phyloP scores from a whole-genome alignment of 345 rosid genomes.

The Populus simonii region DNA sequence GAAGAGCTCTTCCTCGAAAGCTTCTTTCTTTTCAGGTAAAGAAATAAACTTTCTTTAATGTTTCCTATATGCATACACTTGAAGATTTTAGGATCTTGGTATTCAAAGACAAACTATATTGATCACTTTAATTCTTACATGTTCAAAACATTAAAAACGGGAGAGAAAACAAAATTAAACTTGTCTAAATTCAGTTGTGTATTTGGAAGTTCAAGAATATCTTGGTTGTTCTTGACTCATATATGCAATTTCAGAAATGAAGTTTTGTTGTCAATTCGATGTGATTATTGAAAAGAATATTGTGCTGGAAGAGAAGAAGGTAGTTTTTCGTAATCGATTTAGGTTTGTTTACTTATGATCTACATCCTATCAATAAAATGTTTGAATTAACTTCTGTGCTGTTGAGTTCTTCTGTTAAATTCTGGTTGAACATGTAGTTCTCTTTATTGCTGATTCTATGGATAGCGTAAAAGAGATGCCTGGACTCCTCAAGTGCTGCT shows the following conservation, averaged over 20 bases:
- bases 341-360: not conserved
- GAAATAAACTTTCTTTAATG: not conserved
- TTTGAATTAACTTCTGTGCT: not conserved
- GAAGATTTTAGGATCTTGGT: constrained; percentile 2
- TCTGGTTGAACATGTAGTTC: not conserved
- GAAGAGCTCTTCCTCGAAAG: constrained; percentile 43
- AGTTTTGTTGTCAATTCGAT: not conserved
- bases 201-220: not conserved
- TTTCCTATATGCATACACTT: not conserved
- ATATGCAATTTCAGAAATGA: not conserved
- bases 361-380: not conserved
- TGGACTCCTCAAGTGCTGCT: no score
- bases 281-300: not conserved
- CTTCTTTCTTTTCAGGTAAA: constrained; percentile 38
- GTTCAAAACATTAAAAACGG: not conserved
- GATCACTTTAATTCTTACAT: not conserved
- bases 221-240: not conserved
- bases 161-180: not conserved
- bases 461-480: not conserved
- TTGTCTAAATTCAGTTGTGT: not conserved
- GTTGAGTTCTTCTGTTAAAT: not conserved
- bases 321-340: not conserved
- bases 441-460: not conserved
- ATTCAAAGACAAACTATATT: constrained; percentile 3
- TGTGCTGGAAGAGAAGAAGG: not conserved